Evolutionary conservation across 2,329 filamentous ascomycete genomes (phyloP), one percentile per base, ranked within the genome.

Genomic region (Xylaria sp.): DNA sequence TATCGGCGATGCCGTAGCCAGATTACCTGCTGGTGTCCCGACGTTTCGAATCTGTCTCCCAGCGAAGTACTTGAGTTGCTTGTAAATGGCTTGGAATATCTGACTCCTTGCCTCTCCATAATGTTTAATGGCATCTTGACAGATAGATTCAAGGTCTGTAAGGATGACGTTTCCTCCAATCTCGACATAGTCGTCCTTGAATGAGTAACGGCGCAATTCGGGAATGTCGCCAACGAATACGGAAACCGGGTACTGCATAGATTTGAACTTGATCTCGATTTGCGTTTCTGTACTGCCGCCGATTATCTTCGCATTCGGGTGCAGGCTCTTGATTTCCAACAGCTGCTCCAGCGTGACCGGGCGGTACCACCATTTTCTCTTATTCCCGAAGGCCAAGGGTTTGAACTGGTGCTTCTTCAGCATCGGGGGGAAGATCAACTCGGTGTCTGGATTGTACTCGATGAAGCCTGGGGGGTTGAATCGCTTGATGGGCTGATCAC

Each of bases 211-310:
- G 13, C 94, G 87, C 67, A 99, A 83, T 81, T 98, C 96, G 0
- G 93, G 85, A 68, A 99, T 97, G 76, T 99, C 96, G 12, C 95
- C 94, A 10, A 98, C 92, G 74, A 92, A 98, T 0, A 99, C 92
- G 0, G 94, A 98, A 0, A 93, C 90, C 3, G 91, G 91, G 78
- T 98, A 98, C 75, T 94, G 88, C 85, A 97, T 89, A 0, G 91
- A 94, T 83, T 98, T 98, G 87, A 99, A 98, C 81, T 97, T 98
- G 82, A 97, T 92, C 82, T 99, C 96, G 70, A 99, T 98, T 81
- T 98, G 96, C 0, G 95, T 98, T 81, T 99, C 96, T 1, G 94
- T 97, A 79, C 94, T 97, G 70, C 96, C 96, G 59, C 94, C 95
- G 70, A 99, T 97, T 70, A 99, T 90, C 81, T 98, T 99, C 4